Percentiles rank a stretch among this genome's conserved stretches.
Conservation (phyloP, 2,329 filamentous ascomycete species). For the Thelonectria discophora region DNA sequence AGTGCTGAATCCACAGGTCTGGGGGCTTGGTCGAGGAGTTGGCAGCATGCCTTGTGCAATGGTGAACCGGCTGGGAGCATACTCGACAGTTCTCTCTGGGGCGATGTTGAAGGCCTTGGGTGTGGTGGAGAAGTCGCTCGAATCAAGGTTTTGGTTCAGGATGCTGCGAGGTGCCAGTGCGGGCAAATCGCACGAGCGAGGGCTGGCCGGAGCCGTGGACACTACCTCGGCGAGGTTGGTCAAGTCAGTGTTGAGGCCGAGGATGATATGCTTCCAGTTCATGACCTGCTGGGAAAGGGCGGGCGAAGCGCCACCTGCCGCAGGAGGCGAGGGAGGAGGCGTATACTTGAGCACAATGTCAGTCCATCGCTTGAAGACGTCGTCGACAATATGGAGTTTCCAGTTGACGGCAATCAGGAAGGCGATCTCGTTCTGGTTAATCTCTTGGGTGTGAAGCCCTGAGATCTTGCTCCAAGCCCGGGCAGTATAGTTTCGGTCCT, state of each 20-base stretch:
- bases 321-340: slow-evolving; percentile 71
- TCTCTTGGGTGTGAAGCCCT: slow-evolving; percentile 89
- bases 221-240: slow-evolving; percentile 66
- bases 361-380: slow-evolving; percentile 91
- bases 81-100: slow-evolving; percentile 50
- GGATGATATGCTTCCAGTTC: slow-evolving; percentile 68
- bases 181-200: slow-evolving; percentile 48
- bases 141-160: slow-evolving; percentile 54
- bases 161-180: slow-evolving; percentile 55
- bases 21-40: slow-evolving; percentile 67
- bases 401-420: slow-evolving; percentile 92
- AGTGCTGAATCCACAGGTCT: slow-evolving; percentile 65
- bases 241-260: slow-evolving; percentile 64
- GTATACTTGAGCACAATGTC: slow-evolving; percentile 89
- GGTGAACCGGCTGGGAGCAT: slow-evolving; percentile 57
- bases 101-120: slow-evolving; percentile 52
- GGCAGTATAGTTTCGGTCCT: slow-evolving; percentile 97
- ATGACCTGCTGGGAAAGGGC: slow-evolving; percentile 56
- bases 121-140: slow-evolving; percentile 51
- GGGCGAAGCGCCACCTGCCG: slow-evolving; percentile 58
- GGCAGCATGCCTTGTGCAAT: slow-evolving; percentile 65
- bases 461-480: slow-evolving; percentile 99
- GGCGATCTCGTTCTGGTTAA: slow-evolving; percentile 95
- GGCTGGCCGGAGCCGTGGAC: slow-evolving; percentile 43
- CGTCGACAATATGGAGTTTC: slow-evolving; percentile 92